Percentiles rank a stretch among this genome's conserved stretches.
Evolutionary conservation across 495 filamentous ascomycete species (phyloP).

Genomic region (Xylaria flabelliformis): DNA sequence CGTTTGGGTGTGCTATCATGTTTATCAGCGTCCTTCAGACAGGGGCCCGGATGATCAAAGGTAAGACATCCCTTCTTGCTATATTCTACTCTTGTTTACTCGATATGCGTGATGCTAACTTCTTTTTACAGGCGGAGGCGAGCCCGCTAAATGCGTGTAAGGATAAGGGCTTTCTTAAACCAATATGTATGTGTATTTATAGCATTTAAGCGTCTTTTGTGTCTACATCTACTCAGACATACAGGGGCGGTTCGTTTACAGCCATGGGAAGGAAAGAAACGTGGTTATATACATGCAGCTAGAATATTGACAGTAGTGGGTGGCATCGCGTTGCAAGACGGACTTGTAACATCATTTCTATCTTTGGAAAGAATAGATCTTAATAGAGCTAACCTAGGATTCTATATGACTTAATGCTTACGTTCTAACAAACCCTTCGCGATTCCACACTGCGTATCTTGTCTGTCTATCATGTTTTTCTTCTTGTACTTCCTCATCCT

Average conservation of each 20-base stretch:
- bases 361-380: conserved; percentile 6
- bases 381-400: background rate
- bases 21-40: conserved; percentile 79
- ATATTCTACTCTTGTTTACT: background rate
- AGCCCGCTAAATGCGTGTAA: conserved; percentile 42
- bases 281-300: background rate
- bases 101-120: background rate
- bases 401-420: background rate
- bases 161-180: background rate
- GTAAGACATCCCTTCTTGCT: conserved; percentile 34
- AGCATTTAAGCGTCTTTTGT: conserved; percentile 4
- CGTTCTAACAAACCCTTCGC: background rate
- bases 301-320: background rate
- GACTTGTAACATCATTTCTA: background rate
- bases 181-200: conserved; percentile 28
- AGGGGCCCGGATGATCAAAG: conserved; percentile 65
- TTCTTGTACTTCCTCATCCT: too few species aligned
- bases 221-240: background rate
- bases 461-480: background rate
- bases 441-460: background rate
- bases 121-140: conserved; percentile 35
- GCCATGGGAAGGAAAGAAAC: background rate
- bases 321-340: background rate
- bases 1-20: conserved; percentile 86
- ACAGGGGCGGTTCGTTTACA: background rate